phyloP scores from a whole-genome alignment of 495 filamentous ascomycete species.

The Podospora conica region DNA sequence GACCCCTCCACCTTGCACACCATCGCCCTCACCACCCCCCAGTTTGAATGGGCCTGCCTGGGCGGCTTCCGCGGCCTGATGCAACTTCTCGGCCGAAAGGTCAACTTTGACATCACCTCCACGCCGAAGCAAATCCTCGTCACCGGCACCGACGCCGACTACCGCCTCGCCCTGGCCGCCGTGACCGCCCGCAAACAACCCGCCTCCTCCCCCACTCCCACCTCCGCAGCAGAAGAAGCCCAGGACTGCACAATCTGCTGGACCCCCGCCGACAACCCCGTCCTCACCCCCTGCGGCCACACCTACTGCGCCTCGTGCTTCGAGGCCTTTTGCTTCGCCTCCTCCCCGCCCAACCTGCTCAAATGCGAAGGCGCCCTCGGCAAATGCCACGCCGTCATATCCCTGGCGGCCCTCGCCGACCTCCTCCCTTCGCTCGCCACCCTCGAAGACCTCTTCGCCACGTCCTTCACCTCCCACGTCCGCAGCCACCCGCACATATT shows the following conservation, averaged over 20 bases:
- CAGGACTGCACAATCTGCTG: constrained; percentile 37
- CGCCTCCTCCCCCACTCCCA: neutral
- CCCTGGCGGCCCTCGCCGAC: constrained; percentile 30
- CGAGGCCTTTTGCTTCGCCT: constrained; percentile 28
- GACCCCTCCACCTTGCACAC: constrained; percentile 18
- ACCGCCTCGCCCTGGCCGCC: constrained; percentile 14
- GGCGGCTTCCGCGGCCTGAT: constrained; percentile 37
- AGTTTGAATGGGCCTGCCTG: constrained; percentile 31
- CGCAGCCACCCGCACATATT: constrained; percentile 27
- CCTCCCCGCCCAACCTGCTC: constrained; percentile 14
- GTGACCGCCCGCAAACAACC: neutral
- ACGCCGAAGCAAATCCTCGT: constrained; percentile 27
- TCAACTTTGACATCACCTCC: constrained; percentile 28
- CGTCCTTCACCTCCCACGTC: constrained; percentile 35
- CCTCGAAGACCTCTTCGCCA: constrained; percentile 37
- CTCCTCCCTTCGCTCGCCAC: constrained; percentile 24
- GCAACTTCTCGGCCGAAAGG: constrained; percentile 28
- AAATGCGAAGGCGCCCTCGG: constrained; percentile 25
- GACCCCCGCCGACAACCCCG: constrained; percentile 31
- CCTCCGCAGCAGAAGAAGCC: neutral
- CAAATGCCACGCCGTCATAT: constrained; percentile 23
- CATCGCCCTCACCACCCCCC: constrained; percentile 19
- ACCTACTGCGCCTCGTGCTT: constrained; percentile 45
- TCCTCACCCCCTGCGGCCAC: constrained; percentile 37
- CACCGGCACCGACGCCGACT: constrained; percentile 22